phyloP scores from a whole-genome alignment of 352 stramenopile genomes.

The Elongisporangium anandrum region DNA sequence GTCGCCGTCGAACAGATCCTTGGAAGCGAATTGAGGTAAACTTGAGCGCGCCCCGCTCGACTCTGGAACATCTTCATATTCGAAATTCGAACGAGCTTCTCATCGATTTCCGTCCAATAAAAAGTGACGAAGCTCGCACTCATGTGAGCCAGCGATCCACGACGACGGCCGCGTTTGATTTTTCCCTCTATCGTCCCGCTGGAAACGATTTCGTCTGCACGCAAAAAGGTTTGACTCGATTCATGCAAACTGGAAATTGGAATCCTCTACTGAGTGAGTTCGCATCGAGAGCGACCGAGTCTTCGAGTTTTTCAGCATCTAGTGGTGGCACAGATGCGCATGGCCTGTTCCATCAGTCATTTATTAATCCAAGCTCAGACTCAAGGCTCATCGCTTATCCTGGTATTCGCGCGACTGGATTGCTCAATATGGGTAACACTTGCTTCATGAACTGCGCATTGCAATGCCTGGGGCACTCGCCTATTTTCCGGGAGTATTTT shows the following conservation, averaged over 20 bases:
- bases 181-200: slow-evolving; percentile 44
- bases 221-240: slow-evolving; percentile 28
- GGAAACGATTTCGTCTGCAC: slow-evolving; percentile 63
- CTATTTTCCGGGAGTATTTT: slow-evolving; percentile 94
- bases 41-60: slow-evolving; percentile 31
- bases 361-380: slow-evolving; percentile 7
- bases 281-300: not conserved
- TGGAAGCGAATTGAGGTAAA: slow-evolving; percentile 60
- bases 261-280: slow-evolving; percentile 11
- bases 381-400: slow-evolving; percentile 20
- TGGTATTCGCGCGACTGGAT: slow-evolving; percentile 52
- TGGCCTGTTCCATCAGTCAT: not conserved
- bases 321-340: not conserved
- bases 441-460: slow-evolving; percentile 88
- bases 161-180: slow-evolving; percentile 15
- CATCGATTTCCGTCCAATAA: slow-evolving; percentile 55
- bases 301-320: not conserved
- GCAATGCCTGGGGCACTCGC: slow-evolving; percentile 94
- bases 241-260: slow-evolving; percentile 26
- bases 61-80: slow-evolving; percentile 35
- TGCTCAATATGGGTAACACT: slow-evolving; percentile 85
- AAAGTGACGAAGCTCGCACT: slow-evolving; percentile 20
- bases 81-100: slow-evolving; percentile 54
- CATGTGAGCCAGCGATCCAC: slow-evolving; percentile 17
- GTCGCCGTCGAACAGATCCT: slow-evolving; percentile 42